phyloP scores from a whole-genome alignment of 768 basidiomycete species.

The Mycena galericulata region DNA sequence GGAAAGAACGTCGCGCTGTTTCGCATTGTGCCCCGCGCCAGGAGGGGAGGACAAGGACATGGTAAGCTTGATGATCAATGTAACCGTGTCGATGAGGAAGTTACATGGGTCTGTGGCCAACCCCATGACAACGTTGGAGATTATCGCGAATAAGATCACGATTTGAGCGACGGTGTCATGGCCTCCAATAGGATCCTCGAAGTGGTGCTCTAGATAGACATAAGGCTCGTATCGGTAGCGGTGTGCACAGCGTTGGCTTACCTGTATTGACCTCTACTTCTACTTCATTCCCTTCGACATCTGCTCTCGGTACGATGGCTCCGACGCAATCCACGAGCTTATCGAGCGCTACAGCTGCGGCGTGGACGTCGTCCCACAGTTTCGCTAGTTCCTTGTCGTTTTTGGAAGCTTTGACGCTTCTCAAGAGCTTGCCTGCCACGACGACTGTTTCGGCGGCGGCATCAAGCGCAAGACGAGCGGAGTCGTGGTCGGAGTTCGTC shows the following conservation, averaged over 20 bases:
- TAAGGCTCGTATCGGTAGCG: slow-evolving; percentile 7
- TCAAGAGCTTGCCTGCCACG: slow-evolving; percentile 24
- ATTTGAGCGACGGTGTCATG: slow-evolving; percentile 27
- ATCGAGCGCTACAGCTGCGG: slow-evolving; percentile 24
- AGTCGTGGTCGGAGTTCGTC: slow-evolving; percentile 22
- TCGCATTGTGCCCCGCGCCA: slow-evolving; percentile 17
- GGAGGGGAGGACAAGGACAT: slow-evolving; percentile 23
- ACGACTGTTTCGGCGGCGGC: slow-evolving; percentile 25
- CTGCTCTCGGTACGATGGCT: slow-evolving; percentile 17
- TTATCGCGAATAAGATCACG: slow-evolving; percentile 24
- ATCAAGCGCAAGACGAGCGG: slow-evolving; percentile 19
- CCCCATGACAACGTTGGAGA: slow-evolving; percentile 28
- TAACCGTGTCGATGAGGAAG: slow-evolving; percentile 32
- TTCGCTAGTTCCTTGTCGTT: slow-evolving; percentile 14
- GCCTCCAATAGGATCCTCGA: slow-evolving; percentile 25
- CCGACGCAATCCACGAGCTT: slow-evolving; percentile 26
- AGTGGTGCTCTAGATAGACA: slow-evolving; percentile 30
- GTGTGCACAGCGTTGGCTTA: slow-evolving; percentile 7
- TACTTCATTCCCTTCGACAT: slow-evolving; percentile 9
- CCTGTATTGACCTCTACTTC: slow-evolving; percentile 22
- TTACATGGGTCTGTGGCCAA: slow-evolving; percentile 28
- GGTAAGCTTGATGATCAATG: slow-evolving; percentile 29
- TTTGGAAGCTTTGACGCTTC: slow-evolving; percentile 22
- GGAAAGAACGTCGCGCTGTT: slow-evolving; percentile 25
- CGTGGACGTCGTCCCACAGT: slow-evolving; percentile 18